These are phyloP conservation scores for Scutellaria minor DNA, from an alignment of 257 asterid species.

Conservation along the genomic window DNA sequence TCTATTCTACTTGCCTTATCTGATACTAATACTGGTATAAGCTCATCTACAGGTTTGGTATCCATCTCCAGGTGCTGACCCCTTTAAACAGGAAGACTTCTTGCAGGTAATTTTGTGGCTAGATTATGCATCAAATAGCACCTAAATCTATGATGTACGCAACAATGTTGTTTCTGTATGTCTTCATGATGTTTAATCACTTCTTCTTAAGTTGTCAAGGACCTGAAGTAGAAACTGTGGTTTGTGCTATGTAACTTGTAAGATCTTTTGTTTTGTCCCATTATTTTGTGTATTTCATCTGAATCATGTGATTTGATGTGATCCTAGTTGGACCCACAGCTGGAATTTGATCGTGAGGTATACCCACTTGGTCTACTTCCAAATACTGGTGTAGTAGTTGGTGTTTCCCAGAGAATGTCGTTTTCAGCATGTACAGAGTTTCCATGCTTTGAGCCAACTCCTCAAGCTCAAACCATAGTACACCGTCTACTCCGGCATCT, in stretches of 20 bases:
- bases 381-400: constrained; percentile 96
- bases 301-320: constrained; percentile 42
- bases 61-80: constrained; percentile 92
- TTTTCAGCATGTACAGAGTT: constrained; percentile 97
- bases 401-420: constrained; percentile 98
- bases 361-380: constrained; percentile 99
- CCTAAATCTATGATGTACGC: not conserved
- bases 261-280: constrained; percentile 22
- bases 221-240: constrained; percentile 4
- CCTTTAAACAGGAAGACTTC: constrained; percentile 97
- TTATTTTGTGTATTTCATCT: constrained; percentile 36
- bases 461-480: constrained; percentile 98
- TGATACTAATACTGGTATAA: constrained; percentile 48
- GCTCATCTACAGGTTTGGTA: constrained; percentile 95
- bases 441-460: constrained; percentile 98
- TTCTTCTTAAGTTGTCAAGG: constrained; percentile 24
- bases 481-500: constrained; percentile 99
- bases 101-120: constrained; percentile 69
- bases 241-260: constrained; percentile 12
- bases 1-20: constrained; percentile 40
- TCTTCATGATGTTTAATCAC: constrained; percentile 27
- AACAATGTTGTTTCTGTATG: constrained; percentile 8
- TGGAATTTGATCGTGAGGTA: constrained; percentile 99
- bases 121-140: constrained; percentile 21
- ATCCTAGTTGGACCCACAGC: constrained; percentile 94